Conservation (phyloP, 148 eudicot genomes). For the Beta vulgaris region DNA sequence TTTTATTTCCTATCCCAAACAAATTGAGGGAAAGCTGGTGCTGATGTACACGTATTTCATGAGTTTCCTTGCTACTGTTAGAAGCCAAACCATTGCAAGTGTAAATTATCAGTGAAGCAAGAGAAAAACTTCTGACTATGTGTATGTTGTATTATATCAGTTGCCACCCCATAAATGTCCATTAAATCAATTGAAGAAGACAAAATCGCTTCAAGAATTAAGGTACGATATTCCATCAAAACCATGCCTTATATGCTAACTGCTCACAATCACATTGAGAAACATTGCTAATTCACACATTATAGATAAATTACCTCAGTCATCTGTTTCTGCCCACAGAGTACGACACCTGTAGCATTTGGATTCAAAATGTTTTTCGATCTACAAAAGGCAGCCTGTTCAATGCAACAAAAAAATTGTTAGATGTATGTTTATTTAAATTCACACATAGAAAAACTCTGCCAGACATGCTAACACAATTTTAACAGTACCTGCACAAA, state of each 20-base stretch:
- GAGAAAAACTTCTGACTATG: neutral
- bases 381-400: constrained; percentile 84
- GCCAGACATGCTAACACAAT: neutral
- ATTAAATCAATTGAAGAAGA: neutral
- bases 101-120: neutral
- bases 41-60: neutral
- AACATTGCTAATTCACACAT: neutral
- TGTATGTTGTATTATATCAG: neutral
- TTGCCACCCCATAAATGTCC: no score
- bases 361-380: constrained; percentile 57
- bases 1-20: neutral
- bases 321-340: constrained; percentile 93
- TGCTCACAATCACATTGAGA: neutral
- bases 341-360: constrained; percentile 67
- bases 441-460: neutral
- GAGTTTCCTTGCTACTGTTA: neutral
- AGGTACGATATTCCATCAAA: neutral
- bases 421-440: neutral
- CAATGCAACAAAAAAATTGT: constrained; percentile 15
- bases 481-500: constrained; percentile 68
- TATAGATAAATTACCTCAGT: constrained; percentile 56
- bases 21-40: neutral
- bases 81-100: neutral
- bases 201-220: no score
- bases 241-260: neutral